Evolutionary conservation across 441 rosid species (phyloP).

Genomic region (Populus hybrid): DNA sequence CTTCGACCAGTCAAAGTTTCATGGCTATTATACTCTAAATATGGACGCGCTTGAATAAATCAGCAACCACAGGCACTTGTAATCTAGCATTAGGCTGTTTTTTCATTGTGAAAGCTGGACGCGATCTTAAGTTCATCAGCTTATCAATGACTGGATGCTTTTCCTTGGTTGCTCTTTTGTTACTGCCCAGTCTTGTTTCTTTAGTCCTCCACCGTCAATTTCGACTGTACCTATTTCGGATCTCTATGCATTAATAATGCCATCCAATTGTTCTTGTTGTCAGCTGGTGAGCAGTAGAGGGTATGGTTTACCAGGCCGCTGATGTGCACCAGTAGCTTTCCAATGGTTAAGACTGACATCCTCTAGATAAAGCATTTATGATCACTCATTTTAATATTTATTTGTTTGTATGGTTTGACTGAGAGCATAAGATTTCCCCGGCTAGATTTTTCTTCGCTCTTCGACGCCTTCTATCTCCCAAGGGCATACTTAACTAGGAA

Average conservation of each 20-base stretch:
- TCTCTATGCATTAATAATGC: not conserved
- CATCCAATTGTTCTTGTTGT: not conserved
- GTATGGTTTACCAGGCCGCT: constrained; percentile 52
- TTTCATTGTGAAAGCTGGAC: constrained; percentile 61
- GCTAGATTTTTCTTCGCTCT: constrained; percentile 53
- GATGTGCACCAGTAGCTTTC: constrained; percentile 60
- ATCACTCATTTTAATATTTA: too few relatives aligned
- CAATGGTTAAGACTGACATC: constrained; percentile 52
- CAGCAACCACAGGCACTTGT: not conserved
- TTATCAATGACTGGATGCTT: constrained; percentile 75
- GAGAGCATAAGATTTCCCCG: constrained; percentile 26
- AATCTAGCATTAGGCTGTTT: constrained; percentile 3
- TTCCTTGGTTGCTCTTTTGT: constrained; percentile 54
- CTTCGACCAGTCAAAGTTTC: not conserved
- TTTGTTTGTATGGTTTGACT: not conserved
- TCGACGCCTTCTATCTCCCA: constrained; percentile 54
- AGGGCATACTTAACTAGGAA: constrained; percentile 28
- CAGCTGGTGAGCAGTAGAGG: constrained; percentile 39
- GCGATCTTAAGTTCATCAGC: constrained; percentile 80
- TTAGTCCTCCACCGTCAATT: not conserved
- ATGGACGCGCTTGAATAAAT: not conserved
- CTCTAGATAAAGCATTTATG: not conserved
- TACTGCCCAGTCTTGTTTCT: constrained; percentile 38
- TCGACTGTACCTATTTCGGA: not conserved
- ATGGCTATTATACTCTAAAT: not conserved